phyloP scores from a whole-genome alignment of 2,329 filamentous ascomycete species.

The Neospermospora avenae region DNA sequence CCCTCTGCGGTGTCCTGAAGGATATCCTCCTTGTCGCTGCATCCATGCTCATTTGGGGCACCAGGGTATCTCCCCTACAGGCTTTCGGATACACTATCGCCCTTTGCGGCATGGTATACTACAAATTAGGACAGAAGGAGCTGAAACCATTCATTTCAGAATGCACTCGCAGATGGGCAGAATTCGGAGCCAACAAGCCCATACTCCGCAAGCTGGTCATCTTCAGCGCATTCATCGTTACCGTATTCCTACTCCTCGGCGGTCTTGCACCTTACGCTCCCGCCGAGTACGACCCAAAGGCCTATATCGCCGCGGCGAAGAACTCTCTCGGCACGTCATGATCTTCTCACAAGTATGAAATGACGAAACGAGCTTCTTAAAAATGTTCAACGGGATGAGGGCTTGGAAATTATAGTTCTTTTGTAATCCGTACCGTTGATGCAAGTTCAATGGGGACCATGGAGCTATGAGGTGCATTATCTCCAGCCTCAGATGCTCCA shows the following conservation, averaged over 20 bases:
- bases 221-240: conserved; percentile 58
- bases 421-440: conserved; percentile 13
- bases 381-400: conserved; percentile 1
- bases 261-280: conserved; percentile 61
- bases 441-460: not conserved
- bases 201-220: conserved; percentile 74
- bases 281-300: conserved; percentile 49
- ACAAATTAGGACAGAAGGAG: conserved; percentile 81
- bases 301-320: conserved; percentile 32
- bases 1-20: conserved; percentile 83
- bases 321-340: conserved; percentile 24
- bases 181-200: conserved; percentile 76
- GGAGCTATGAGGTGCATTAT: not conserved
- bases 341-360: not conserved
- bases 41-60: conserved; percentile 79
- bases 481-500: not conserved
- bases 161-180: conserved; percentile 75
- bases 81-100: conserved; percentile 83
- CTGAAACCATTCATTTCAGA: conserved; percentile 75
- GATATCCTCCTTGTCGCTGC: conserved; percentile 78
- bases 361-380: not conserved
- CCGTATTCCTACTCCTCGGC: conserved; percentile 68
- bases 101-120: conserved; percentile 75
- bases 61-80: conserved; percentile 70
- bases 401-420: conserved; percentile 2